Evolutionary conservation across 2,329 filamentous ascomycete species (phyloP).

Genomic region (Ascochyta pisi): DNA sequence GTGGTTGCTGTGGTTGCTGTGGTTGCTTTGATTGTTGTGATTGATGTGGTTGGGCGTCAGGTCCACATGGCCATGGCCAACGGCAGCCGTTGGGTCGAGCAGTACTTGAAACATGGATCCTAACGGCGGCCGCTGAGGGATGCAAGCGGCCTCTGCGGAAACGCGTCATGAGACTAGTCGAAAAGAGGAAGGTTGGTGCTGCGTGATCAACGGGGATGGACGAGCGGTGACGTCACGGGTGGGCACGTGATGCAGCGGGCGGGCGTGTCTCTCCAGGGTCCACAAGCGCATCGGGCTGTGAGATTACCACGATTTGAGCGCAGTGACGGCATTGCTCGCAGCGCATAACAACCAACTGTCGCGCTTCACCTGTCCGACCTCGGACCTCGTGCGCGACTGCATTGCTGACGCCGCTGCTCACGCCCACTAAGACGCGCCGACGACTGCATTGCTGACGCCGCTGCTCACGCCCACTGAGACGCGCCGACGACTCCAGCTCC

Average conservation of each 20-base stretch:
- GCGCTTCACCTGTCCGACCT: too few relatives aligned
- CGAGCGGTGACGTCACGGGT: constrained; percentile 4
- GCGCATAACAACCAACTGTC: neutral
- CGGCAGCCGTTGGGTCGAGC: neutral
- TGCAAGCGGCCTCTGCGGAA: neutral
- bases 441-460: too few relatives aligned
- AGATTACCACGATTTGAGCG: constrained; percentile 2
- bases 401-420: too few relatives aligned
- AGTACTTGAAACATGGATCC: constrained; percentile 7
- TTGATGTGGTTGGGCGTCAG: too few relatives aligned
- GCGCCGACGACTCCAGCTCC: too few relatives aligned
- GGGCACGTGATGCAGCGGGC: constrained; percentile 6
- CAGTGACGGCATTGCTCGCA: constrained; percentile 16
- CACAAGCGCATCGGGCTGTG: constrained; percentile 14
- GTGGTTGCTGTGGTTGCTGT: too few relatives aligned
- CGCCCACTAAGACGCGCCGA: too few relatives aligned
- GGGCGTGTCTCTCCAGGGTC: constrained; percentile 1
- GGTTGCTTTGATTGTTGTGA: too few relatives aligned
- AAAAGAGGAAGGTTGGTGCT: constrained; percentile 12
- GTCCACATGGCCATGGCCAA: too few relatives aligned
- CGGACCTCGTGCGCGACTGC: too few relatives aligned
- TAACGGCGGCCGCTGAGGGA: constrained; percentile 6
- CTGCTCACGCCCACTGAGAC: too few relatives aligned
- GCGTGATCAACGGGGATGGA: constrained; percentile 12
- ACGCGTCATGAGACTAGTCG: constrained; percentile 14